Percentiles rank a stretch among this genome's conserved stretches.
phyloP scores from a whole-genome alignment of 257 asterid genomes.

The Solanum peruvianum region DNA sequence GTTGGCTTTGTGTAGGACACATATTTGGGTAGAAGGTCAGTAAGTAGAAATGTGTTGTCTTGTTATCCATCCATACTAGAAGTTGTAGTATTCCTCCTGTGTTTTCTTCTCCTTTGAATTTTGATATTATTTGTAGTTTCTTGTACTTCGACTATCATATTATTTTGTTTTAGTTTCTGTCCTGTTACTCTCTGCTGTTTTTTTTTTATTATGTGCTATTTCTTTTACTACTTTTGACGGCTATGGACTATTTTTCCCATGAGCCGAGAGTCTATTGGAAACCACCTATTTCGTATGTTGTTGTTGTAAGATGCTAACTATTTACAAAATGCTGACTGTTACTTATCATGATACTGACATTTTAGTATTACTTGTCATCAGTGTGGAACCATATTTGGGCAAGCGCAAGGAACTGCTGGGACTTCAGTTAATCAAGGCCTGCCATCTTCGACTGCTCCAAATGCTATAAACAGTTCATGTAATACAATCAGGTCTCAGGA shows the following conservation, averaged over 20 bases:
- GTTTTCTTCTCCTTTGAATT: not conserved
- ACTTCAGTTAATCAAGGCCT: slow-evolving; percentile 8
- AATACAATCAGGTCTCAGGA: not conserved
- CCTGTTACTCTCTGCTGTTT: not conserved
- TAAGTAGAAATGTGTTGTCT: not conserved
- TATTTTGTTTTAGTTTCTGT: not conserved
- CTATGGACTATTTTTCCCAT: not conserved
- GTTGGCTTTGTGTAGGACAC: not conserved
- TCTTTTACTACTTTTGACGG: not conserved
- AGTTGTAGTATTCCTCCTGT: not conserved
- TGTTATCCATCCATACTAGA: not conserved
- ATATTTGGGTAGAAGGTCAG: not conserved
- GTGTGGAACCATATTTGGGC: slow-evolving; percentile 8
- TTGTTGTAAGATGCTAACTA: not conserved
- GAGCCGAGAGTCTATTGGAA: not conserved
- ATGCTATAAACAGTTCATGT: not conserved
- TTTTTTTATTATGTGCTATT: not conserved
- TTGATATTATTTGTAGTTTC: not conserved
- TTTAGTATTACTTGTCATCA: slow-evolving; percentile 1
- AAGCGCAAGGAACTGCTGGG: not conserved
- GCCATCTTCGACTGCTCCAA: not conserved
- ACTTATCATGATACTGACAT: not conserved
- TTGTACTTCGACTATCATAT: not conserved
- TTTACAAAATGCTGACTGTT: not conserved
- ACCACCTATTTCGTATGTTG: not conserved